These are phyloP conservation scores for Coniochaeta sp. DNA, from an alignment of 2,329 filamentous ascomycete species.

Conservation along the genomic window DNA sequence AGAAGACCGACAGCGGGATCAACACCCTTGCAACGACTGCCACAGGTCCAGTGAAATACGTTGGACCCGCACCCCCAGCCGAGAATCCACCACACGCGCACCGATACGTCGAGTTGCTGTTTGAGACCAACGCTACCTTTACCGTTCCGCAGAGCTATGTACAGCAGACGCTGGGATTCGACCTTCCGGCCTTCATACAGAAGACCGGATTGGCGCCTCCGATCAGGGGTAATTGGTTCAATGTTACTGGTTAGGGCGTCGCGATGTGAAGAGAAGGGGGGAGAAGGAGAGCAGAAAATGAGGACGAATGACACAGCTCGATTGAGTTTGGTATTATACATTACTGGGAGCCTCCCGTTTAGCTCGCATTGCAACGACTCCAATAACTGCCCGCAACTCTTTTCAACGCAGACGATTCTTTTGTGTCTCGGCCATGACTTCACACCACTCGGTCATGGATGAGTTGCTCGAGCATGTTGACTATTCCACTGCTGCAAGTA, in stretches of 20 bases:
- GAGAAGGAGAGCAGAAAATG: not conserved
- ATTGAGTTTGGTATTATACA: too few species aligned
- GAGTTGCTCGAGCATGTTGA: not conserved
- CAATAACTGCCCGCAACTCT: not conserved
- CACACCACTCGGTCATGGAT: not conserved
- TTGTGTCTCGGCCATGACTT: too few species aligned
- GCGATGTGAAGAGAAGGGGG: not conserved
- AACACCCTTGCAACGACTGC: conserved; percentile 12
- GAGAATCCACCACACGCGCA: conserved; percentile 27
- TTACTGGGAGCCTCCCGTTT: too few species aligned
- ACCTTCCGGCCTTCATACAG: conserved; percentile 21
- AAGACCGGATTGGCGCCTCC: conserved; percentile 19
- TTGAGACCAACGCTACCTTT: conserved; percentile 24
- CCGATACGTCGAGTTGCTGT: conserved; percentile 29
- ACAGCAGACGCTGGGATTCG: conserved; percentile 23
- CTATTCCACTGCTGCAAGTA: not conserved
- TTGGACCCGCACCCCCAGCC: conserved; percentile 22
- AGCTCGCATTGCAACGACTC: not conserved
- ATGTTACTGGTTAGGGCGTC: conserved; percentile 18
- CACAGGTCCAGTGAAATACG: conserved; percentile 14
- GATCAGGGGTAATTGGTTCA: conserved; percentile 24
- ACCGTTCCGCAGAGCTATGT: conserved; percentile 20
- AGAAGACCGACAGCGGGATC: conserved; percentile 5
- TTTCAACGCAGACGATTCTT: not conserved
- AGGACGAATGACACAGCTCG: too few species aligned